Percentiles rank a stretch among this genome's conserved stretches.
phyloP scores from a whole-genome alignment of 2,329 filamentous ascomycete genomes.

The Phialophora verrucosa region DNA sequence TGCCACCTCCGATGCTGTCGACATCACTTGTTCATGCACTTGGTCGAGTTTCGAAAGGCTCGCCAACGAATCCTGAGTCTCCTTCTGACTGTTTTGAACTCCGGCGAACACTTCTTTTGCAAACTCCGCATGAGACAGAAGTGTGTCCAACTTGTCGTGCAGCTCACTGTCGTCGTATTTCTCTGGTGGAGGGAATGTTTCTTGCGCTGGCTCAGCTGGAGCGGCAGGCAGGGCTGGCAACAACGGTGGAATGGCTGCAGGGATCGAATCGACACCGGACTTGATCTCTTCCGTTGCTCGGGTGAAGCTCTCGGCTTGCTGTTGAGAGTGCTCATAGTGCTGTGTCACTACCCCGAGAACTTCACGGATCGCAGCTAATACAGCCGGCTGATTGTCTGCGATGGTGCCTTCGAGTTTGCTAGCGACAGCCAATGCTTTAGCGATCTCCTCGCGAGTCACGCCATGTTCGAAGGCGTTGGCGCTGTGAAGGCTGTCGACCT shows the following conservation, averaged over 20 bases:
- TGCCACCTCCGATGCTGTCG: constrained; percentile 81
- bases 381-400: constrained; percentile 83
- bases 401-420: constrained; percentile 79
- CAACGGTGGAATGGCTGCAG: constrained; percentile 61
- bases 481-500: constrained; percentile 73
- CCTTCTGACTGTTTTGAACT: constrained; percentile 67
- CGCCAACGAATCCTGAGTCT: constrained; percentile 70
- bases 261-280: constrained; percentile 58
- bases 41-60: constrained; percentile 84
- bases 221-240: constrained; percentile 57
- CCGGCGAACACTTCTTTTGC: constrained; percentile 54
- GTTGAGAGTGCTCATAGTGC: constrained; percentile 87
- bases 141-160: constrained; percentile 64
- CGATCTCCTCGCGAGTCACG: constrained; percentile 79
- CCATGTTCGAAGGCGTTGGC: constrained; percentile 80
- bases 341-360: constrained; percentile 81
- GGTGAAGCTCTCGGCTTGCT: constrained; percentile 88
- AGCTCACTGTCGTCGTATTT: constrained; percentile 66
- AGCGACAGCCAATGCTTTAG: constrained; percentile 73
- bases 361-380: constrained; percentile 83
- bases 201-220: constrained; percentile 36
- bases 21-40: constrained; percentile 85
- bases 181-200: constrained; percentile 41
- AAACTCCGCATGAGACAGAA: constrained; percentile 48
- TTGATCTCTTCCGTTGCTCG: constrained; percentile 67